phyloP scores from a whole-genome alignment of 129 eudicot genomes.

The Silybum marianum region DNA sequence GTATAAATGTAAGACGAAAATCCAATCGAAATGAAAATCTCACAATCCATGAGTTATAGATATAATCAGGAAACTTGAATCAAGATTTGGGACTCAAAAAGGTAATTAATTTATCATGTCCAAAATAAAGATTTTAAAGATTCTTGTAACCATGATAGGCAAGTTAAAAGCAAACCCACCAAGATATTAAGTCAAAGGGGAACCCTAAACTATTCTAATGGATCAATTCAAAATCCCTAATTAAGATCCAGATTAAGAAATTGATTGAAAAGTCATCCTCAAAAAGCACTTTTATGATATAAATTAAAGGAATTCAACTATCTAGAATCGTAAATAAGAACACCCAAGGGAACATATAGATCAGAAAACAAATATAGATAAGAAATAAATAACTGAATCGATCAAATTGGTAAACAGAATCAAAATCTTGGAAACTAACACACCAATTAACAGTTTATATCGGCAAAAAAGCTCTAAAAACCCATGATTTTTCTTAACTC shows the following conservation, averaged over 20 bases:
- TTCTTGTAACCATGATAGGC: background rate
- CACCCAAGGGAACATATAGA: constrained; percentile 19
- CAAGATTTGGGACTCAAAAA: constrained; percentile 19
- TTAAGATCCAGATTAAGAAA: constrained; percentile 16
- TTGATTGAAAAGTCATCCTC: background rate
- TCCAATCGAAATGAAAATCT: background rate
- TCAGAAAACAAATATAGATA: constrained; percentile 9
- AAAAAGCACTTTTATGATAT: constrained; percentile 9
- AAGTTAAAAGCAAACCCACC: background rate
- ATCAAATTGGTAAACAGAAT: background rate
- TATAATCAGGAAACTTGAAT: constrained; percentile 11
- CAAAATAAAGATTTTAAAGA: background rate
- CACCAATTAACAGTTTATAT: background rate
- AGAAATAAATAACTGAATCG: background rate
- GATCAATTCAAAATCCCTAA: constrained; percentile 17
- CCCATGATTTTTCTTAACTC: background rate
- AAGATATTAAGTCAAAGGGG: constrained; percentile 13
- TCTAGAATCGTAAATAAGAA: background rate
- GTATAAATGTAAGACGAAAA: background rate
- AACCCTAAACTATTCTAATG: constrained; percentile 13
- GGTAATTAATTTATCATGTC: background rate
- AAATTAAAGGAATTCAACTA: background rate
- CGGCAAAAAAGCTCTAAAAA: constrained; percentile 11
- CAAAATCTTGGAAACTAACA: constrained; percentile 1
- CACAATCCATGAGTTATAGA: background rate